Evolutionary conservation across 2,329 filamentous ascomycete species (phyloP), one percentile per base, ranked within the genome.

Genomic region (Aspergillus sergii): DNA sequence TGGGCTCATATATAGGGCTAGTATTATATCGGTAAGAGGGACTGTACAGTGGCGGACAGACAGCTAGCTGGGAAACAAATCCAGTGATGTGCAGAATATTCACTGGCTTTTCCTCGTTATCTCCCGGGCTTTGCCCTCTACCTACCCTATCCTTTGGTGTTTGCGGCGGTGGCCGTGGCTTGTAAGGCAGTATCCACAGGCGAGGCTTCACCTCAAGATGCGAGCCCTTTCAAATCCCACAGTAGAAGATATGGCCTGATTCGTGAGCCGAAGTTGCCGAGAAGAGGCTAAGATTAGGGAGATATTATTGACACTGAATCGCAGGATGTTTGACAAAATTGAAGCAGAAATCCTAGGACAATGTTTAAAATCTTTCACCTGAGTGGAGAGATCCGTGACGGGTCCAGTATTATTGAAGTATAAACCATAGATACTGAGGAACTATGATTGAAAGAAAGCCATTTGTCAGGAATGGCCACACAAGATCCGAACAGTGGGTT

Each of bases 361-460:
- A 48, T 48, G 45, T 14, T 26, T 48, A 23, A 23, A 28, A 26
- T 23, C 16, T 50, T 19, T 19, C 48, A 34, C 9, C 21, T 12
- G 28, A n/a, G 48, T 51, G 28, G 48, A 19, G 19, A 51, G 16
- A 51, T 51, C 46, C 16, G 46, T 51, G 46, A n/a, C 26, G 26
- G 46, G 26, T 30, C 26, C 14, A 30, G 46, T 51, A 51, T 32
- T 48, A 28, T 46, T 48, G 45, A 48, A 28, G 45, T 26, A 48
- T 48, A 28, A 48, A 48, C 7, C 46, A 51, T 8, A 30, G 8
- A 51, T 30, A 19, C 16, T n/a, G 46, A 19, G 26, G 26, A n/a
- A 51, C n/a, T 51, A 30, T 43, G 57, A 54, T 39, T 53, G 45
- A 62, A n/a, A 30, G 14, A 30, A n/a, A 32, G 46, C 26, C n/a